Conservation (phyloP, 139 green algal species). For the Chlamydomonas schloesseri region DNA sequence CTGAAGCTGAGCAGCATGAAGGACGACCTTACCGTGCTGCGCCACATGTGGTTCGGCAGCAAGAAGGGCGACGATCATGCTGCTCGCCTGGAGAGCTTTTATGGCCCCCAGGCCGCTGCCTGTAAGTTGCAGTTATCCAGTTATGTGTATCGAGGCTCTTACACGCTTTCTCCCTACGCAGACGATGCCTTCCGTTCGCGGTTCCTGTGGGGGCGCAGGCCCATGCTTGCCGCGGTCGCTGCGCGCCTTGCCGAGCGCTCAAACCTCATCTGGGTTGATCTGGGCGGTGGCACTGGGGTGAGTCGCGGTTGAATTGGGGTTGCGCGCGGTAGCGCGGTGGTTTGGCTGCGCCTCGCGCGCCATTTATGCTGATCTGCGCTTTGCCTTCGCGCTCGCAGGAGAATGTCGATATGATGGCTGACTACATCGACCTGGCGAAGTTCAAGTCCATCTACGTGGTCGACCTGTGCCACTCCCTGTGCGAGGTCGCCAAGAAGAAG, state of each 20-base stretch:
- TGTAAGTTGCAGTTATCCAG: slow-evolving; percentile 60
- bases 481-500: slow-evolving; percentile 87
- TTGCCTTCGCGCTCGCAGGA: slow-evolving; percentile 70
- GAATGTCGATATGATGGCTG: slow-evolving; percentile 95
- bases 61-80: slow-evolving; percentile 78
- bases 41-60: slow-evolving; percentile 90
- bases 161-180: slow-evolving; percentile 58
- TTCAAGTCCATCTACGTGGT: slow-evolving; percentile 98
- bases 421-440: slow-evolving; percentile 88
- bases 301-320: slow-evolving; percentile 9
- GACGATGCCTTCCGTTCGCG: slow-evolving; percentile 94
- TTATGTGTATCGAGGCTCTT: not conserved
- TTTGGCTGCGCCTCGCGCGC: not conserved
- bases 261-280: slow-evolving; percentile 93
- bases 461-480: slow-evolving; percentile 94
- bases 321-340: not conserved
- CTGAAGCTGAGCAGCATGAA: slow-evolving; percentile 66
- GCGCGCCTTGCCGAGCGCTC: slow-evolving; percentile 76
- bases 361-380: not conserved
- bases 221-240: slow-evolving; percentile 92
- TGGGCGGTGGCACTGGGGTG: slow-evolving; percentile 93
- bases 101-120: slow-evolving; percentile 80
- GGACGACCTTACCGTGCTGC: slow-evolving; percentile 82
- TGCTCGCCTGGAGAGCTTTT: slow-evolving; percentile 88
- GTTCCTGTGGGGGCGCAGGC: slow-evolving; percentile 94